Evolutionary conservation across 2,329 filamentous ascomycete genomes (phyloP).

Genomic region (Diaporthe citrichinensis): DNA sequence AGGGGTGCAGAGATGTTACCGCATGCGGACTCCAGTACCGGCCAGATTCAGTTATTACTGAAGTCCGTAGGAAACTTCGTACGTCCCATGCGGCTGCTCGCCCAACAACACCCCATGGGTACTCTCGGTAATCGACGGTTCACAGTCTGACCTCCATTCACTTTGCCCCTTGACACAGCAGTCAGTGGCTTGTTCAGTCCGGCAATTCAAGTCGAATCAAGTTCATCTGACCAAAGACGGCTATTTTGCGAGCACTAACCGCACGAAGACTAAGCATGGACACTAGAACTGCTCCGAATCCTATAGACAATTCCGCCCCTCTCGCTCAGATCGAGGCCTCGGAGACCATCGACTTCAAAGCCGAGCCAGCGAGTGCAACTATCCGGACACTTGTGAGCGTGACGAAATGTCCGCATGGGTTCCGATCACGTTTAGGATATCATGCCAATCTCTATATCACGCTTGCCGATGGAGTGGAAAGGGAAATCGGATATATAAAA

Average conservation of each 20-base stretch:
- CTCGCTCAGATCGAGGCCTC: not conserved
- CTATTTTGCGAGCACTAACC: not conserved
- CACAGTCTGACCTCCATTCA: not conserved
- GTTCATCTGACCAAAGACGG: not conserved
- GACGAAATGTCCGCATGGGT: not conserved
- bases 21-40: not conserved
- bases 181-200: not conserved
- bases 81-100: not conserved
- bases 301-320: not conserved
- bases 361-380: not conserved
- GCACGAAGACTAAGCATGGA: not conserved
- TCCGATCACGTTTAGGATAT: constrained; percentile 6
- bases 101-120: not conserved
- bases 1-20: not conserved
- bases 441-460: not conserved
- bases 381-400: not conserved
- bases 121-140: not conserved
- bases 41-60: not conserved
- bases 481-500: not conserved
- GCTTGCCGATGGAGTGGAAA: not conserved
- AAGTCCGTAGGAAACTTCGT: not conserved
- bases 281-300: not conserved
- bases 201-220: not conserved
- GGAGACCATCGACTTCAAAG: not conserved
- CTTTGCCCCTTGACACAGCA: not conserved